These are phyloP conservation scores for Cardamine resedifolia DNA, from an alignment of 345 rosid genomes.

Conservation along the genomic window DNA sequence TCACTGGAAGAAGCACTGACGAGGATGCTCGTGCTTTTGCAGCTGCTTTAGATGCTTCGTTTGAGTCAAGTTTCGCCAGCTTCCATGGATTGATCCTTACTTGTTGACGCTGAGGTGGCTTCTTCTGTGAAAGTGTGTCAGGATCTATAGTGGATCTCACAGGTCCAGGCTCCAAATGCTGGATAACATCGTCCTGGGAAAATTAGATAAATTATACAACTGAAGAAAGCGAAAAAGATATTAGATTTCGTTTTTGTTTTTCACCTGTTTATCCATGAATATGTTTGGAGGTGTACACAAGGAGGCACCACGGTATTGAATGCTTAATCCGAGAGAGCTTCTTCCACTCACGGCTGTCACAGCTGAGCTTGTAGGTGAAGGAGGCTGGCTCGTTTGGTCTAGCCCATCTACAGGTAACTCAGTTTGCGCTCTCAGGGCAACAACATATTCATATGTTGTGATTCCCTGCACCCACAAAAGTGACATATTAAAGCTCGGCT, in stretches of 20 bases:
- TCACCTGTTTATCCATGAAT: slow-evolving; percentile 90
- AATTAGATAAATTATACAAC: background rate
- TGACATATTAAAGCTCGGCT: slow-evolving; percentile 9
- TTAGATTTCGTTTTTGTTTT: background rate
- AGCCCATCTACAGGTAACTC: slow-evolving; percentile 72
- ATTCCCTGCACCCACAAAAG: slow-evolving; percentile 60
- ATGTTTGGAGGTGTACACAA: slow-evolving; percentile 98
- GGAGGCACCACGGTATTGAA: slow-evolving; percentile 75
- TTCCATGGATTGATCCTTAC: slow-evolving; percentile 94
- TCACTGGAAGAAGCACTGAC: slow-evolving; percentile 73
- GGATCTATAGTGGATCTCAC: slow-evolving; percentile 81
- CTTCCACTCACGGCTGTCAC: slow-evolving; percentile 80
- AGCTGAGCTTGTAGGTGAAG: slow-evolving; percentile 86
- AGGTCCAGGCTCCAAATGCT: slow-evolving; percentile 84
- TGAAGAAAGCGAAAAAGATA: background rate
- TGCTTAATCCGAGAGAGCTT: slow-evolving; percentile 81
- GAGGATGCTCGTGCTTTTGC: slow-evolving; percentile 94
- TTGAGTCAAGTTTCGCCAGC: slow-evolving; percentile 79
- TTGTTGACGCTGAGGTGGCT: slow-evolving; percentile 58
- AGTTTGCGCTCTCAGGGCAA: slow-evolving; percentile 86
- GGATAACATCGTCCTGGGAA: slow-evolving; percentile 79
- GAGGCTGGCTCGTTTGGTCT: slow-evolving; percentile 66
- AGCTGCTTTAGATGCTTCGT: slow-evolving; percentile 77
- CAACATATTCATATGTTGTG: slow-evolving; percentile 89
- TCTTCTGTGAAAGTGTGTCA: slow-evolving; percentile 52